These are phyloP conservation scores for Boletus sensibilis DNA, from an alignment of 768 basidiomycete species.

Conservation along the genomic window DNA sequence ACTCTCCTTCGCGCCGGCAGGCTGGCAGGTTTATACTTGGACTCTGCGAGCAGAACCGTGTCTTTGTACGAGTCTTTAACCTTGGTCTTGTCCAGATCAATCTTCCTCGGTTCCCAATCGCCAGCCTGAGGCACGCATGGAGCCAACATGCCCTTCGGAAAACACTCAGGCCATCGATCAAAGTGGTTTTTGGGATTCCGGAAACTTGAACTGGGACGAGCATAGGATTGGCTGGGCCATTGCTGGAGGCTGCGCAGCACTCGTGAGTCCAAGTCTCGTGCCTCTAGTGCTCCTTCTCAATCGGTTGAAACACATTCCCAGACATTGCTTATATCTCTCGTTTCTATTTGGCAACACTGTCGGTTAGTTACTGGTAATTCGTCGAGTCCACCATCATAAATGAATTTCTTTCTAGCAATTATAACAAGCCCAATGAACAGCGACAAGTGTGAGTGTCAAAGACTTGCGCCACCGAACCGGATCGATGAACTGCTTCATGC, in stretches of 20 bases:
- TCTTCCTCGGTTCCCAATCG: not conserved
- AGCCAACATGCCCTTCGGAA: constrained; percentile 46
- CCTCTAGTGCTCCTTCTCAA: not conserved
- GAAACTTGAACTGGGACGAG: constrained; percentile 54
- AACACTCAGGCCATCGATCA: constrained; percentile 56
- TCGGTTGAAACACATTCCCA: constrained; percentile 23
- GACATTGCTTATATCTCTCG: constrained; percentile 59
- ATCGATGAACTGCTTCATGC: not conserved
- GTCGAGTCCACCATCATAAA: not conserved
- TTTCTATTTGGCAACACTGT: constrained; percentile 61
- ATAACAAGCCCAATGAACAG: constrained; percentile 69
- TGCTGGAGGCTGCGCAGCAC: constrained; percentile 56
- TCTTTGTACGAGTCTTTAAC: constrained; percentile 7
- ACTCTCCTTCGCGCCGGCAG: constrained; percentile 1
- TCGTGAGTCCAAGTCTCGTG: constrained; percentile 41
- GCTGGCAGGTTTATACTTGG: constrained; percentile 5
- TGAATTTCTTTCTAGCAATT: constrained; percentile 50
- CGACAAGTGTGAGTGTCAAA: constrained; percentile 65
- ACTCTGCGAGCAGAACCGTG: constrained; percentile 1
- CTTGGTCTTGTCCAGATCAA: not conserved
- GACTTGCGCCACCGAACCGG: not conserved
- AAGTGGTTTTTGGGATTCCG: constrained; percentile 57
- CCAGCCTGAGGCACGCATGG: constrained; percentile 17
- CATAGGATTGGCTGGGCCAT: constrained; percentile 76
- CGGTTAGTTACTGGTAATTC: constrained; percentile 42